Base-by-base conservation (phyloP, 495 filamentous ascomycete genomes). In the Penicillium salamii region DNA sequence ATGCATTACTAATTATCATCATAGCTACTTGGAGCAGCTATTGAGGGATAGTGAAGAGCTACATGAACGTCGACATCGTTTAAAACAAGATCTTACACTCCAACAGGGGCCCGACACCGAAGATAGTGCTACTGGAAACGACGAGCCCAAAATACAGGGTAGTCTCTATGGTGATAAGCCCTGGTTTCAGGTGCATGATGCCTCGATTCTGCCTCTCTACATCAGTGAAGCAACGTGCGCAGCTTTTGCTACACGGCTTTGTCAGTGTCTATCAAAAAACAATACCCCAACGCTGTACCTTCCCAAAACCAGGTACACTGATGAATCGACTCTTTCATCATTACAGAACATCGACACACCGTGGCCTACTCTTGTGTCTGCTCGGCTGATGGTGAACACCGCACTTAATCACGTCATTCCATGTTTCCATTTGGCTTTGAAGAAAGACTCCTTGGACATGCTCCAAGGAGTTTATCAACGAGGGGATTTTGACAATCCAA, bases 221-320 rank as follows among this genome's bases (percentile, higher is more conserved):
- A 62, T 69, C 32, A 62, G 65, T 7, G 68, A 74, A 46, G 70
- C 67, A 11, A 61, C 68, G 18, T 68, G 67, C 34, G 62, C 64
- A 5, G 68, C 67, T 4, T 71, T 74, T 55, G 68, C 68, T 3
- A 70, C 67, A 2, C 65, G 63, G 17, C 58, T 74, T 40, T 67
- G 67, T 15, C 65, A 64, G 36, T 68, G 55, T 18, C 42, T 74
- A 14, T 62, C 64, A 34, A 54, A 50, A 0, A 60, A 48, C 42
- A 61, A 61, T 38, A 50, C 62, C n/a, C 53, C 61, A 15, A 48
- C 54, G 3, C 61, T 63, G 29, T 59, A 71, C 21, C 55, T 61
- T 20, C 65, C 67, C 20, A 61, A 58, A 37, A 60, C 64, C 43
- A 64, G 63, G 32, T 64, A 70, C 52, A 61, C 49, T 29, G 65